phyloP scores from a whole-genome alignment of 1,284 basidiomycete species.

The Fomitiporia mediterranea region DNA sequence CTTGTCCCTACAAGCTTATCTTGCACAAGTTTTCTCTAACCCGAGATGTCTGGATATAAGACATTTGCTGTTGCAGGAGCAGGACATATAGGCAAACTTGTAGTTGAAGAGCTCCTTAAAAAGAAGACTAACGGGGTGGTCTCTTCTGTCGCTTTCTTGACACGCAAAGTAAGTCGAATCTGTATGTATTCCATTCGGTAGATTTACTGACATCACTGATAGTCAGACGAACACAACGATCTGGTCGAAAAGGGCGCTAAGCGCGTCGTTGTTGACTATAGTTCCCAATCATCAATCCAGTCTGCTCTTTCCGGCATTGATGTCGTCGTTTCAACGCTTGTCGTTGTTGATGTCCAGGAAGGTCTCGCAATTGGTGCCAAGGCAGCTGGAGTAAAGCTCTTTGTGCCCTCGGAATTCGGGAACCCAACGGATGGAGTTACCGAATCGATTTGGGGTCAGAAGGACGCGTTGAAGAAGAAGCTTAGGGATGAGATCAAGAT shows the following conservation, averaged over 20 bases:
- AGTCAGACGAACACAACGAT: conserved; percentile 1
- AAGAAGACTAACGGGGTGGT: conserved; percentile 17
- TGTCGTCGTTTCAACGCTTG: conserved; percentile 34
- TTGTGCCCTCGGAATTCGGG: conserved; percentile 39
- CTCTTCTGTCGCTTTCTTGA: conserved; percentile 12
- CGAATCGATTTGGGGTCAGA: conserved; percentile 21
- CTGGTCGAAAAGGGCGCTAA: conserved; percentile 26
- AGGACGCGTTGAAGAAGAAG: conserved; percentile 23
- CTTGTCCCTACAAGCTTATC: too few relatives aligned
- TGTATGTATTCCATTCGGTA: neutral
- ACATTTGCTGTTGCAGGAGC: conserved; percentile 26
- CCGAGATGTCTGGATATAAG: conserved; percentile 26
- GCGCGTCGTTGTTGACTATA: conserved; percentile 31
- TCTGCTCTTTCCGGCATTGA: conserved; percentile 31
- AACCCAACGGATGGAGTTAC: conserved; percentile 26
- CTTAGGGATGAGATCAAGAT: conserved; percentile 31
- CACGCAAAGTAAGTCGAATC: conserved; percentile 25
- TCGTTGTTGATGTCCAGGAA: conserved; percentile 30
- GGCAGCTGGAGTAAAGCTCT: conserved; percentile 33
- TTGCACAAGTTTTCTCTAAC: too few relatives aligned
- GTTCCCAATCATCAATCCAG: conserved; percentile 26
- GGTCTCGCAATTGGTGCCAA: conserved; percentile 35
- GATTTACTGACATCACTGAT: conserved; percentile 26
- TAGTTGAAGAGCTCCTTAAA: conserved; percentile 24
- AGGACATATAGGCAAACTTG: conserved; percentile 24